Evolutionary conservation across 1,284 basidiomycete genomes (phyloP).

Genomic region (Pulchroboletus neoregius): DNA sequence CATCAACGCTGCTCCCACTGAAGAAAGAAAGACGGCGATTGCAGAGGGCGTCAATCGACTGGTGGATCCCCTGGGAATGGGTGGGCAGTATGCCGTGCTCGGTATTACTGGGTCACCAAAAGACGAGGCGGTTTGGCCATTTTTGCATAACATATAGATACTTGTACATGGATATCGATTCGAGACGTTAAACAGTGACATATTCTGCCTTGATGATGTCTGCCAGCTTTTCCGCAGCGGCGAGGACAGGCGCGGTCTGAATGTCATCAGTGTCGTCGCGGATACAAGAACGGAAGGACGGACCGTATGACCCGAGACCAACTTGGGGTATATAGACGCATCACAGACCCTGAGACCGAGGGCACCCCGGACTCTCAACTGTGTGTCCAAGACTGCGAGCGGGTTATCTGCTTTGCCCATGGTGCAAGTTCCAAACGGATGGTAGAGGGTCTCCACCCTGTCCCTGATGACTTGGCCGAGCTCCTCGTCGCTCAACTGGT

Average conservation of each 20-base stretch:
- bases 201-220: constrained; percentile 50
- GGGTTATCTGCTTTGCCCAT: constrained; percentile 43
- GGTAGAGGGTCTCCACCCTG: constrained; percentile 56
- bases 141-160: no score
- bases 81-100: constrained; percentile 60
- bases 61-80: constrained; percentile 64
- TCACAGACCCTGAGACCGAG: constrained; percentile 53
- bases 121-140: constrained; percentile 26
- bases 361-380: constrained; percentile 47
- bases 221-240: constrained; percentile 60
- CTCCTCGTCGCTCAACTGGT: constrained; percentile 41
- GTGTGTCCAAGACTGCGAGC: constrained; percentile 46
- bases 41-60: constrained; percentile 41
- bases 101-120: constrained; percentile 40
- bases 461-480: constrained; percentile 42
- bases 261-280: neutral
- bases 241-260: constrained; percentile 57
- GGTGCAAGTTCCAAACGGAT: constrained; percentile 54
- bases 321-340: constrained; percentile 54
- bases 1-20: constrained; percentile 40
- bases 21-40: constrained; percentile 49
- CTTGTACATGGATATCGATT: no score
- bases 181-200: no score
- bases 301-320: constrained; percentile 62
- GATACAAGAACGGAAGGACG: constrained; percentile 19